Evolutionary conservation across 345 rosid genomes (phyloP).

Genomic region (Euphorbia peplus): DNA sequence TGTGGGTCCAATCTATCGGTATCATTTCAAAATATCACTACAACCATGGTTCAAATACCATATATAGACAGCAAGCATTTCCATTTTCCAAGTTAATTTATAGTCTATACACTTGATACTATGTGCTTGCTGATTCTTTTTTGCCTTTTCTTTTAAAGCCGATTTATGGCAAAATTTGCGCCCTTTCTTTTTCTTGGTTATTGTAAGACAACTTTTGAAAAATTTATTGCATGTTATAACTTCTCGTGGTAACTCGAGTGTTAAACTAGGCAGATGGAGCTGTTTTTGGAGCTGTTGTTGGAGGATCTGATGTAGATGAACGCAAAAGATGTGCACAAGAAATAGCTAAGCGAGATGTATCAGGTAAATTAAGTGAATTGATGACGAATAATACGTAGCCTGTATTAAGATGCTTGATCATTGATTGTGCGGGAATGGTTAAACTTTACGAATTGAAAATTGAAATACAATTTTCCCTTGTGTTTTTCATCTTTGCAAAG

Average conservation of each 20-base stretch:
- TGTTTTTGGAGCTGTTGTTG: constrained; percentile 71
- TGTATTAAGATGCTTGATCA: too few species aligned
- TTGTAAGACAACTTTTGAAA: not conserved
- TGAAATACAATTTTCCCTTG: not conserved
- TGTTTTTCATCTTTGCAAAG: not conserved
- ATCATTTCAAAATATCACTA: not conserved
- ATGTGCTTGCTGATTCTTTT: not conserved
- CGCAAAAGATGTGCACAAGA: constrained; percentile 55
- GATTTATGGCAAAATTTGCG: not conserved
- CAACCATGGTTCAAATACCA: not conserved
- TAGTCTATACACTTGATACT: not conserved
- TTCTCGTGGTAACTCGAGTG: not conserved
- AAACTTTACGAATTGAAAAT: not conserved
- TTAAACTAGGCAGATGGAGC: constrained; percentile 45
- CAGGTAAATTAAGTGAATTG: too few species aligned
- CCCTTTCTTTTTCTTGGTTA: not conserved
- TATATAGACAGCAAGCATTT: not conserved
- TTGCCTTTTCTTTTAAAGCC: not conserved
- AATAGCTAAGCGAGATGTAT: constrained; percentile 45
- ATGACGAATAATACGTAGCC: too few species aligned
- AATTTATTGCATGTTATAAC: not conserved
- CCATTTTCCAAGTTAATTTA: not conserved
- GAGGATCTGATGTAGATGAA: constrained; percentile 57
- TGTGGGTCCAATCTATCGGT: not conserved
- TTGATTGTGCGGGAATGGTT: not conserved